Conservation (phyloP, 2,329 filamentous ascomycete species). For the Lasiodiplodia hormozganensis region DNA sequence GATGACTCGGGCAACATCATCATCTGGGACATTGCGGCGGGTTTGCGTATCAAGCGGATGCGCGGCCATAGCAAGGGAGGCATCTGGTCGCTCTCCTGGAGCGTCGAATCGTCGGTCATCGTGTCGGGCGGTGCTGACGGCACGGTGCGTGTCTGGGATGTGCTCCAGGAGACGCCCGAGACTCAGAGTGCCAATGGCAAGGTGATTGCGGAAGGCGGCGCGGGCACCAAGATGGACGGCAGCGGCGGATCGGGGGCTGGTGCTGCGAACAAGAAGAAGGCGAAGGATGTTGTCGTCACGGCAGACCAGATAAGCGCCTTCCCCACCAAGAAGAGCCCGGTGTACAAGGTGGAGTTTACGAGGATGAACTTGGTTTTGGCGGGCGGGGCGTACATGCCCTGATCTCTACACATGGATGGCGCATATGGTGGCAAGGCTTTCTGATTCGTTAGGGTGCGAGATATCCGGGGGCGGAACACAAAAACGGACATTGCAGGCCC, state of each 20-base stretch:
- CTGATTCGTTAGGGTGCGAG: slow-evolving; percentile 13
- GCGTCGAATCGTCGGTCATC: slow-evolving; percentile 87
- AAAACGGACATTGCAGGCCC: slow-evolving; percentile 10
- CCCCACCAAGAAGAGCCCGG: slow-evolving; percentile 93
- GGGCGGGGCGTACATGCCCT: slow-evolving; percentile 72
- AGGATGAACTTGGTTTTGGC: slow-evolving; percentile 93
- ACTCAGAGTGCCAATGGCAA: slow-evolving; percentile 63
- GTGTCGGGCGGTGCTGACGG: slow-evolving; percentile 91
- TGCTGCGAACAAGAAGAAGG: slow-evolving; percentile 63
- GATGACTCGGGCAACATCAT: slow-evolving; percentile 89
- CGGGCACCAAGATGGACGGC: slow-evolving; percentile 55
- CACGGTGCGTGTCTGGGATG: slow-evolving; percentile 94
- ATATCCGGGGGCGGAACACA: slow-evolving; percentile 19
- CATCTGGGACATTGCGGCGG: slow-evolving; percentile 92
- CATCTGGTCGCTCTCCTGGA: slow-evolving; percentile 93
- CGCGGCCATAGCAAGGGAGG: slow-evolving; percentile 92
- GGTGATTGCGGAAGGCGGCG: slow-evolving; percentile 56
- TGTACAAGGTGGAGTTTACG: slow-evolving; percentile 92
- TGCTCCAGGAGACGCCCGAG: slow-evolving; percentile 70
- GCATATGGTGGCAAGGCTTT: slow-evolving; percentile 18
- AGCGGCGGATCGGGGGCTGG: slow-evolving; percentile 43
- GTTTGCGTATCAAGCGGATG: slow-evolving; percentile 86
- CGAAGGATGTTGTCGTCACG: slow-evolving; percentile 89
- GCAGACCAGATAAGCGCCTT: slow-evolving; percentile 95
- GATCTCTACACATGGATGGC: neutral